Evolutionary conservation across 2,329 filamentous ascomycete genomes (phyloP).

Genomic region (Thelonectria olida): DNA sequence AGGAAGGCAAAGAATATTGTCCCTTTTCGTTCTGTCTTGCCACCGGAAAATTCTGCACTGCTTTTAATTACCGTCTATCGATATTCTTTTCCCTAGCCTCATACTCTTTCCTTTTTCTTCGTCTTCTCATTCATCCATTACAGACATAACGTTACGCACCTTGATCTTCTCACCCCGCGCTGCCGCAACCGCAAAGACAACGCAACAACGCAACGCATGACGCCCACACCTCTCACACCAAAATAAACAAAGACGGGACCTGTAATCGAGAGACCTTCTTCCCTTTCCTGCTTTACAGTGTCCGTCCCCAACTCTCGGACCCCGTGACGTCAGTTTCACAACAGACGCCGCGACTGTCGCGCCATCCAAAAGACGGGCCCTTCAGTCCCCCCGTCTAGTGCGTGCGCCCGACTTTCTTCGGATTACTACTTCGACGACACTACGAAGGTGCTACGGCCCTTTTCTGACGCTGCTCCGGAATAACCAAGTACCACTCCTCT

Average conservation of each 20-base stretch:
- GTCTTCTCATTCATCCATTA: too few species aligned
- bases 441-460: too few species aligned
- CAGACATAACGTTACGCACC: too few species aligned
- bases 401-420: not conserved
- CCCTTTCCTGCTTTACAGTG: not conserved
- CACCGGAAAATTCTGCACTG: not conserved
- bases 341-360: not conserved
- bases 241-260: not conserved
- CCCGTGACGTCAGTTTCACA: not conserved
- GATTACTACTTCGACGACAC: not conserved
- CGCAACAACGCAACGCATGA: too few species aligned
- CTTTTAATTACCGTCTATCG: not conserved
- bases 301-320: not conserved
- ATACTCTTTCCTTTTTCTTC: not conserved
- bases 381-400: not conserved
- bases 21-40: not conserved
- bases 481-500: not conserved
- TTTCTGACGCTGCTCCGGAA: not conserved
- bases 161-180: too few species aligned
- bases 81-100: not conserved
- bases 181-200: too few species aligned
- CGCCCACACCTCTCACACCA: too few species aligned
- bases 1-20: not conserved
- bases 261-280: not conserved
- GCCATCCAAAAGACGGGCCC: not conserved